Percentiles rank a stretch among this genome's conserved stretches.
phyloP scores from a whole-genome alignment of 768 basidiomycete genomes.

The Mrakia frigida region DNA sequence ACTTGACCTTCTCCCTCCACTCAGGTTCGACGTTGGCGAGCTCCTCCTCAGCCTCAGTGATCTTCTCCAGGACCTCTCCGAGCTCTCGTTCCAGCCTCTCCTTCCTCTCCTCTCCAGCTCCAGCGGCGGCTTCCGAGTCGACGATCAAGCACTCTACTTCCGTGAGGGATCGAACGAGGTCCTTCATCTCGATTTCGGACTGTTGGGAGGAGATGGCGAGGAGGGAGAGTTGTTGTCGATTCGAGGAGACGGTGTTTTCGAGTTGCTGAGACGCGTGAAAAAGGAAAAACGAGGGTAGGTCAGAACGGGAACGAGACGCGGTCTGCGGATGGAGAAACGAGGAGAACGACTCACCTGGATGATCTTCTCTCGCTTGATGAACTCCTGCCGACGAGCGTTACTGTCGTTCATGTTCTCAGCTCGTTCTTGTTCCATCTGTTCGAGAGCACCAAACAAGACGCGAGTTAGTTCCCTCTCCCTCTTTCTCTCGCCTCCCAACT shows the following conservation, averaged over 20 bases:
- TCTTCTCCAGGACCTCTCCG: slow-evolving; percentile 54
- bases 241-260: slow-evolving; percentile 65
- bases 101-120: slow-evolving; percentile 61
- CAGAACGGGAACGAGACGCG: background rate
- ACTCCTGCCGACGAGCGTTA: slow-evolving; percentile 75
- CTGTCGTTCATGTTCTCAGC: slow-evolving; percentile 74
- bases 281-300: background rate
- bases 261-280: slow-evolving; percentile 53
- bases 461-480: background rate
- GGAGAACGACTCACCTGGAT: slow-evolving; percentile 57
- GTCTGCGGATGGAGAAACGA: background rate
- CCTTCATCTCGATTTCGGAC: slow-evolving; percentile 74
- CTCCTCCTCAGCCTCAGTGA: slow-evolving; percentile 58
- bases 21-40: slow-evolving; percentile 63
- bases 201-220: slow-evolving; percentile 65
- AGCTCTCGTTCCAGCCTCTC: slow-evolving; percentile 64
- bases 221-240: slow-evolving; percentile 66
- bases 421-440: slow-evolving; percentile 57
- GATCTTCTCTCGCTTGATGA: slow-evolving; percentile 73
- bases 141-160: slow-evolving; percentile 77
- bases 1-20: slow-evolving; percentile 58
- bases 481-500: background rate
- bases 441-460: background rate
- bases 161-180: slow-evolving; percentile 75
- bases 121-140: slow-evolving; percentile 65